phyloP scores from a whole-genome alignment of 768 basidiomycete species.

The Vararia minispora region DNA sequence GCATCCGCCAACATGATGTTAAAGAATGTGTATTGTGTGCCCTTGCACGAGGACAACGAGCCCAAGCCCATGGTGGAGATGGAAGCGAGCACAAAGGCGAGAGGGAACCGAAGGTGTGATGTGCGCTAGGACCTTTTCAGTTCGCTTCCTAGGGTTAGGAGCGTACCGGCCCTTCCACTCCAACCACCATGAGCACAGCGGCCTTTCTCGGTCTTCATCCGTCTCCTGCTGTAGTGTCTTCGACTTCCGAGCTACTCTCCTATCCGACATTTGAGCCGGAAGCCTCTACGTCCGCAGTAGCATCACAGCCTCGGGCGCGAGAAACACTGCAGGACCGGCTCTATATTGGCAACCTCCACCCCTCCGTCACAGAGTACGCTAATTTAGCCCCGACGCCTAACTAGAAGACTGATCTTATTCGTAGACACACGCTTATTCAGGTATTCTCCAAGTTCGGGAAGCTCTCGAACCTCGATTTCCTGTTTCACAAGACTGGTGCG shows the following conservation, averaged over 20 bases:
- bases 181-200: constrained; percentile 1
- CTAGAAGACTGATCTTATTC: neutral
- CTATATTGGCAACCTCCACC: constrained; percentile 84
- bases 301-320: constrained; percentile 13
- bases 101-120: too few species aligned
- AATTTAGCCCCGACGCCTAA: neutral
- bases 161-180: constrained; percentile 2
- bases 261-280: constrained; percentile 15
- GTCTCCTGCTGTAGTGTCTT: too few species aligned
- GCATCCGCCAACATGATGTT: too few species aligned
- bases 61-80: too few species aligned
- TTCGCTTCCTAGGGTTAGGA: constrained; percentile 6
- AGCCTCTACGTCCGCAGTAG: constrained; percentile 10
- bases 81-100: too few species aligned
- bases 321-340: constrained; percentile 56
- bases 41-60: too few species aligned
- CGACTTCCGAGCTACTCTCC: constrained; percentile 15
- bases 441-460: constrained; percentile 89
- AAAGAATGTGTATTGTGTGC: too few species aligned
- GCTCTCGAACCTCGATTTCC: constrained; percentile 84
- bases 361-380: constrained; percentile 75
- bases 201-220: too few species aligned
- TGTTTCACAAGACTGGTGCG: constrained; percentile 89
- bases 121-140: too few species aligned
- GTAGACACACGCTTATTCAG: constrained; percentile 79